A percentile compares a stretch with the other conserved stretches of the same genome.
phyloP scores from a whole-genome alignment of 768 basidiomycete species.

The Auricularia cornea region DNA sequence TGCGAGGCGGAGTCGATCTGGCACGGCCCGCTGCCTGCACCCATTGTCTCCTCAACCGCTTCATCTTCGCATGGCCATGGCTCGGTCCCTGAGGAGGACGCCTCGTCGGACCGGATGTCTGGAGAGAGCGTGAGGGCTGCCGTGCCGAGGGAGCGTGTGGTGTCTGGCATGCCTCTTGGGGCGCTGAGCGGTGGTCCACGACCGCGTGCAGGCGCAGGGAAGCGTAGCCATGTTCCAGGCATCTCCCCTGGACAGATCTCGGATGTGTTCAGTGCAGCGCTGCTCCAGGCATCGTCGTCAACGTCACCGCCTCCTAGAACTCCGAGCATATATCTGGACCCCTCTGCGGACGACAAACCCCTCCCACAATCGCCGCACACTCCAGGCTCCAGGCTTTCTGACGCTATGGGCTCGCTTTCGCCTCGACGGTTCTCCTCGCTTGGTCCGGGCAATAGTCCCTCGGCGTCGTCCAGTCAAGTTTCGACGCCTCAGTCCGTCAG shows the following conservation, averaged over 20 bases:
- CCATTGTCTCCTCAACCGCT: neutral
- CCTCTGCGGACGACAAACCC: neutral
- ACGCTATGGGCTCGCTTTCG: neutral
- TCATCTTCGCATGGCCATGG: neutral
- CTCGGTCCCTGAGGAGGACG: neutral
- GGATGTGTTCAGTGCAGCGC: neutral
- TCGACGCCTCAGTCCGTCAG: neutral
- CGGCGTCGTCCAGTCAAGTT: neutral
- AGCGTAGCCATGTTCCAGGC: neutral
- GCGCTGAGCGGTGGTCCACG: neutral
- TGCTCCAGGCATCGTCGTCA: neutral
- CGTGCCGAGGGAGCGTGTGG: neutral
- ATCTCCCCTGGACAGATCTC: neutral
- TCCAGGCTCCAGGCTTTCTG: neutral
- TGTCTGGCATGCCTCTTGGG: neutral
- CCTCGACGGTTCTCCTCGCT: neutral
- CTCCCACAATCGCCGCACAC: neutral
- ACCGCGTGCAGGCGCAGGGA: neutral
- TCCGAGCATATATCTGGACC: neutral
- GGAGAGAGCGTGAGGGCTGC: neutral
- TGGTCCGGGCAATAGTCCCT: neutral
- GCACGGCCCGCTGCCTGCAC: conserved; percentile 25
- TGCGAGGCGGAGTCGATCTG: conserved; percentile 68
- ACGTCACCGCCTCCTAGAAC: neutral
- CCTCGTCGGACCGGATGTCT: neutral